Conservation (phyloP, 805 yeast genomes). For the Pichia thaimueangensis region DNA sequence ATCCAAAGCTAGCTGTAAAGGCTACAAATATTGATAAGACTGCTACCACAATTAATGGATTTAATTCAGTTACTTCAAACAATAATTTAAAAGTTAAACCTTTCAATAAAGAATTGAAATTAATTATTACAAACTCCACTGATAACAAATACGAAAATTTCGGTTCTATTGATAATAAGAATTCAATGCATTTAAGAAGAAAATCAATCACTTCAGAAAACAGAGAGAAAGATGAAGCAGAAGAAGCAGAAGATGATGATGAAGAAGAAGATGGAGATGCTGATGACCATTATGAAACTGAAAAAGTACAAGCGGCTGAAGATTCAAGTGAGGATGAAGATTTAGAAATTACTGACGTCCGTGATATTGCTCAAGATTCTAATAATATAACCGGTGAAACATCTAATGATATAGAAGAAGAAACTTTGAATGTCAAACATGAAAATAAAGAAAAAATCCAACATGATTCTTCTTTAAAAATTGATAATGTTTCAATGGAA, state of each 20-base stretch:
- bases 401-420: not conserved
- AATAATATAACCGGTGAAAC: not conserved
- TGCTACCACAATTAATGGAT: no score
- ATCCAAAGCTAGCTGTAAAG: no score
- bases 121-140: no score
- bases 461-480: not conserved
- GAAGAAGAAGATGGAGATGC: not conserved
- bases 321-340: conserved; percentile 9
- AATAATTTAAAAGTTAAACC: no score
- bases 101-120: not conserved
- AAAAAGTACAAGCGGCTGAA: no score
- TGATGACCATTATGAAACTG: not conserved
- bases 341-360: conserved; percentile 12
- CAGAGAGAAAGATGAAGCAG: not conserved
- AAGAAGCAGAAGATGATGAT: not conserved
- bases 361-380: not conserved
- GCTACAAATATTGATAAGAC: no score
- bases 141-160: no score
- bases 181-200: no score
- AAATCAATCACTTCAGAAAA: not conserved
- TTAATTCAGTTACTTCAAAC: no score
- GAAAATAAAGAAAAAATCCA: not conserved
- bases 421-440: not conserved
- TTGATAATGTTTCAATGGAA: conserved; percentile 16
- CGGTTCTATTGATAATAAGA: no score